Evolutionary conservation across 2,329 filamentous ascomycete genomes (phyloP), one percentile per base, ranked within the genome.

Genomic region (Chaetomiaceae sp.): DNA sequence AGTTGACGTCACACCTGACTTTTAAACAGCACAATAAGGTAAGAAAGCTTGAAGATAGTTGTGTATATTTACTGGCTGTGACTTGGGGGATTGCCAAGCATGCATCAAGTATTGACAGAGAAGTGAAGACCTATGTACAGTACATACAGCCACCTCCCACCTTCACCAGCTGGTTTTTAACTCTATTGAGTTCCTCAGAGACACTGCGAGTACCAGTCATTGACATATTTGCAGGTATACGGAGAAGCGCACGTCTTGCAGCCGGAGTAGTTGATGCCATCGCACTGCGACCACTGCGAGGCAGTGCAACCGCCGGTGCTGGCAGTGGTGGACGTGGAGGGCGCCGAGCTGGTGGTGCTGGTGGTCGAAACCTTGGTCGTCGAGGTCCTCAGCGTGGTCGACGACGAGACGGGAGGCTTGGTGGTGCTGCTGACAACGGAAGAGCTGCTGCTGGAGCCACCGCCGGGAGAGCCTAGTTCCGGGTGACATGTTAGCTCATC

Each of bases 271-370:
- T 53, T 52, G 32, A 45, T 56, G 27, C 65, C 65, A 9, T 56
- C 65, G 47, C 65, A 67, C 53, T 66, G 64, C 10, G 56, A 49
- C 46, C 56, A 67, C 29, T 60, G 59, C 8, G 55, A 25, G 5
- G 58, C 60, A 0, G 60, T 58, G 55, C 60, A 61, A n/a, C 58
- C 51, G 30, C 49, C 46, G 33, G 51, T 5, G 23, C 5, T 53
- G 40, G 47, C 29, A 4, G 27, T 44, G 16, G 60, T 61, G 8
- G 57, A 54, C 5, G 52, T 50, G 16, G 54, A 41, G 1, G 59
- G 46, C 9, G 58, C 47, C 7, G 58, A 43, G 50, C 49, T 61
- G 44, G 57, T 51, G 36, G 52, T 47, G 2, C n/a, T n/a, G n/a
- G 52, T 41, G 1, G 55, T 42, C 21, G 41, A 23, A 3, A 16